Evolutionary conservation across 2,329 filamentous ascomycete species (phyloP).

Genomic region (Alternaria panax): DNA sequence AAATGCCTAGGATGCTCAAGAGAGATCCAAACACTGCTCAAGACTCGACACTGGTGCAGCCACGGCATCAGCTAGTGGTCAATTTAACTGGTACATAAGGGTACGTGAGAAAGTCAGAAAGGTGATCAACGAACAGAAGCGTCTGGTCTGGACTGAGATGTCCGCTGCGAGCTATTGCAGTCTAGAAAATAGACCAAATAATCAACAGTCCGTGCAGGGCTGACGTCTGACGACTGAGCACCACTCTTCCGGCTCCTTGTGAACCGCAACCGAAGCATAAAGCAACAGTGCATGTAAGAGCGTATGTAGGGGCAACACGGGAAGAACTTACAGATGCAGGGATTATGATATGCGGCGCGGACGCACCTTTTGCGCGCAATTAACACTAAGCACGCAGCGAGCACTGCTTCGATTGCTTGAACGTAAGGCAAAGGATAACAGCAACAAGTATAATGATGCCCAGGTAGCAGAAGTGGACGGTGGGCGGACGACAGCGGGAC

Average conservation of each 20-base stretch:
- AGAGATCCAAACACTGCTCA: constrained; percentile 36
- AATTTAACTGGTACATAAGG: constrained; percentile 41
- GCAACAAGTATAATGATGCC: constrained; percentile 44
- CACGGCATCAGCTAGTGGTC: constrained; percentile 42
- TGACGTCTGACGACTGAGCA: constrained; percentile 50
- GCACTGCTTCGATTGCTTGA: constrained; percentile 28
- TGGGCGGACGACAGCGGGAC: constrained; percentile 33
- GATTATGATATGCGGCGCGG: constrained; percentile 40
- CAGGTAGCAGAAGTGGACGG: constrained; percentile 33
- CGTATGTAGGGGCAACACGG: constrained; percentile 33
- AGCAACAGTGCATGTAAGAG: constrained; percentile 39
- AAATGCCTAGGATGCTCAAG: constrained; percentile 32
- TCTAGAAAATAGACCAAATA: constrained; percentile 44
- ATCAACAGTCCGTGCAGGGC: constrained; percentile 50
- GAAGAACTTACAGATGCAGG: constrained; percentile 41
- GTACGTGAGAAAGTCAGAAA: constrained; percentile 34
- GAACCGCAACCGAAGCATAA: constrained; percentile 42
- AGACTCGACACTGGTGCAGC: constrained; percentile 40
- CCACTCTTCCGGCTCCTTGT: constrained; percentile 43
- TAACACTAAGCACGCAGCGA: constrained; percentile 35
- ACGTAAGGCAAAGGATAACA: constrained; percentile 38
- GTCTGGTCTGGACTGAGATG: constrained; percentile 45
- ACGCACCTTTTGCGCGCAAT: constrained; percentile 34
- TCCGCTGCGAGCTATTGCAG: constrained; percentile 45
- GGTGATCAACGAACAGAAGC: constrained; percentile 38